Base-by-base conservation (phyloP, 257 asterid genomes). In the Solanum pinnatisectum region DNA sequence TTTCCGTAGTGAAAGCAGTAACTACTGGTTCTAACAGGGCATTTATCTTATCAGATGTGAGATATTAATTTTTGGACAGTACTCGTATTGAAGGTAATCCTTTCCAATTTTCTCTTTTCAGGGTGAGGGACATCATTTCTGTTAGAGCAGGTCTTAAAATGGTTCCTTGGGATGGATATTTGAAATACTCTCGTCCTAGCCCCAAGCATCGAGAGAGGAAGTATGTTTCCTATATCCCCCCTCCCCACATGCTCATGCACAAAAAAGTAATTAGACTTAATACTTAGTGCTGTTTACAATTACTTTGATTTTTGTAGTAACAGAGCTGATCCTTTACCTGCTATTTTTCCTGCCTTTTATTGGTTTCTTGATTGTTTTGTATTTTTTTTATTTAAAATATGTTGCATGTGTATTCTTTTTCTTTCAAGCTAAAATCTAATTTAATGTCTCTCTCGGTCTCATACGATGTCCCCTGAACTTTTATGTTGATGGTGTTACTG, bases 121-220 rank as follows among this genome's bases (percentile, higher is more conserved):
- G 98, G 95, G 98, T 95, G 89, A 94, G 99, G 91, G 98, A 93
- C 93, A 96, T 95, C 78, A 97, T 97, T 73, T 94, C 99, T 86
- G 94, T 94, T 87, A 92, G 99, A 87, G 98, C 95, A 6, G 94
- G 95, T 35, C 90, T 94, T 72, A 93, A 90, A 87, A 93, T 83
- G 93, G 96, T 94, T 27, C 96, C 96, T 6, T 93, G 96, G 94
- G 96, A 93, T 89, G 95, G 96, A 84, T 94, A 94, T 88, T 92
- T 97, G 92, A 97, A 96, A 90, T 96, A 96, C 93, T 94, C 98
- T 89, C 98, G 95, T 84, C 99, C 98, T 83, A 96, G 98, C 89
- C 98, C 98, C 60, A 96, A 96, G 92, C 99, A 92, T 84, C 94
- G 94, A 49, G 99, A 95, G 89, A 93, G 94, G 88, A 97, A 96